Base-by-base conservation (phyloP, 2,329 filamentous ascomycete species). In the Corinectria fuckeliana region DNA sequence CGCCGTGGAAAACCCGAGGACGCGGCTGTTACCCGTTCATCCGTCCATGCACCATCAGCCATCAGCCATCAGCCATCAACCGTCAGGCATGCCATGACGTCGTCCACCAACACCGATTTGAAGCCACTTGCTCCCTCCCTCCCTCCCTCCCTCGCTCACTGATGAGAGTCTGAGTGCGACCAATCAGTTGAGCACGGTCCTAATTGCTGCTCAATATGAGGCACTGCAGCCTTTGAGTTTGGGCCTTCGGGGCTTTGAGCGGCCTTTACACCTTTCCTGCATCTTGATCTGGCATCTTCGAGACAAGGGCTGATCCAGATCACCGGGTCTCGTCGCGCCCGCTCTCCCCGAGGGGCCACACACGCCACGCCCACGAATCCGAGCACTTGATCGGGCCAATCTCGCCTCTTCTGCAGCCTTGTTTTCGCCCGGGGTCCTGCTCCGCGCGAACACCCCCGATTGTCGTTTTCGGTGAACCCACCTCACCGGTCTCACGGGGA, bases 281-380 rank as follows among this genome's bases (percentile, higher is more conserved):
- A 70, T 69, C 65, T 69, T 58, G 55, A 70, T 70, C 68, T 69
- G 55, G 57, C 57, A 44, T 63, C 61, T 41, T 44, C 21, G 63
- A 64, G 62, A 64, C 60, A 65, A 69, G 65, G 68, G 68, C 65
- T 56, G 65, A 68, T 64, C 68, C 68, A 70, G 68, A 69, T 70
- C 68, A 69, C 42, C 66, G 66, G 68, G 68, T 70, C 63, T 61
- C n/a, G 39, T 36, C 36, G 45, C 53, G 44, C 53, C 52, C 55
- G 61, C 62, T 59, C 41, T 60, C 30, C 58, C 51, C 56, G 52
- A 58, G 50, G 56, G 53, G 60, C 53, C 50, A n/a, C 42, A 50
- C 42, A 44, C 56, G 61, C 61, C 61, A 59, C 56, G 48, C 51
- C 47, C 23, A 51, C 58, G 47, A 60, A 51, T 50, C 56, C 41